Evolutionary conservation across 78 protist species (phyloP), one percentile per base, ranked within the genome.

Genomic region (Polysphondylium violaceum): DNA sequence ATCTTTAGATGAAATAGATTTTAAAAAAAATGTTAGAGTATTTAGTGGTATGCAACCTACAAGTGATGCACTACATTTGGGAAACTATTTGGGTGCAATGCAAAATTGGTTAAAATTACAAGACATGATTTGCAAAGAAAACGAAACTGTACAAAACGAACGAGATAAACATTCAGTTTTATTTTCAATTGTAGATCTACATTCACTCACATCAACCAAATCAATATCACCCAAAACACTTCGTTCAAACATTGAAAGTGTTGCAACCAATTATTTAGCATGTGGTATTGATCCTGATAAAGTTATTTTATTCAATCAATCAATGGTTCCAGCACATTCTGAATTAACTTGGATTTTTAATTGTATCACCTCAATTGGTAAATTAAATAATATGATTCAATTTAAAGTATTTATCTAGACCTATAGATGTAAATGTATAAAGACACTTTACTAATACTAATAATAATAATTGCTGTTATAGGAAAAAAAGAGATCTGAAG

Each of bases 11-110:
- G 43, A 72, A 23, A 36, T 72, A 41, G 33, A 79, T 79, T 63
- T 50, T 41, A 78, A 76, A 19, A 75, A 63, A 33, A n/a, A 19
- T 41, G 74, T 69, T 33, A 74, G 91, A 79, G 71, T 91, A 44
- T 79, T 91, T 29, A 81, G 92, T 58, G 95, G 95, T 23, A 91
- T 91, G 78, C 95, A 91, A 79, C 95, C 95, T 23, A 91, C 95
- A 31, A 60, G 74, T 47, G 81, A 60, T n/a, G 77, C 72, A 43
- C 41, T 91, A 56, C 95, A 91, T 91, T 29, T 91, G 19, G 95
- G 95, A 17, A 91, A 91, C 44, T 91, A 91, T 40, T 36, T 79
- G 11, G 95, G 95, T 58, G 95, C 95, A 40, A 79, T 91, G 83
- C 2, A n/a, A 23, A 69, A 91, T 59, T 91, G 95, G 95, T 61